Base-by-base conservation (phyloP, 768 basidiomycete species). In the Hericium rajendrae region DNA sequence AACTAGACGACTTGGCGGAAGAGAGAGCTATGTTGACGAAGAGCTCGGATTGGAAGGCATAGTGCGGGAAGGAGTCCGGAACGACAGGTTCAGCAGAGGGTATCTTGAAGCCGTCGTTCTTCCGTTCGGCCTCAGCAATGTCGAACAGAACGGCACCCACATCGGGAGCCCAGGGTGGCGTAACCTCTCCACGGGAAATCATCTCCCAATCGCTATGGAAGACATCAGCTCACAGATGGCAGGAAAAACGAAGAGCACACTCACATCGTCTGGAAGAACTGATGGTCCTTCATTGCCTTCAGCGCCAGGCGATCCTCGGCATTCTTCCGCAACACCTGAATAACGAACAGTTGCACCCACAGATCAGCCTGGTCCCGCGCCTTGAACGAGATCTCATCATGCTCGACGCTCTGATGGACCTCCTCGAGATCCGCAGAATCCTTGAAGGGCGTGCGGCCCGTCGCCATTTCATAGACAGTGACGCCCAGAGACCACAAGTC, bases 401-500 rank as follows among this genome's bases (percentile, higher is more conserved):
- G 15, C 10, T n/a, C 22, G 18, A 54, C 54, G 18, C 54, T 54
- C 10, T 43, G 39, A 11, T 22, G 15, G 54, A 54, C 32, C 12
- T 15, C 54, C 5, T 41, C 54, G 6, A 54, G 22, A 28, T 54
- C 41, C 1, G 20, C 15, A 24, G 41, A n/a, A 41, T 54, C 54
- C 16, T 28, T 4, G 40, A 54, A 54, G n/a, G 54, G 54, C 54
- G 18, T 54, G 40, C 54, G 54, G 4, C 54, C 40, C 18, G 64
- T 60, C 2, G 97, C 78, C 56, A 98, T 80, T 67, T 93, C 94
- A 71, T 91, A 97, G 4, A 97, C 75, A 2, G 94, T 97, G 38
- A 97, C 88, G 22, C 97, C 95, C 4, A 99, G 80, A 0, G 95
- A 94, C 97, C 97, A 99, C 38, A 99, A 81, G 67, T 99, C 97